A percentile compares a stretch with the other conserved stretches of the same genome.
phyloP scores from a whole-genome alignment of 306 rosid species.

The Casuarina cunninghamiana region DNA sequence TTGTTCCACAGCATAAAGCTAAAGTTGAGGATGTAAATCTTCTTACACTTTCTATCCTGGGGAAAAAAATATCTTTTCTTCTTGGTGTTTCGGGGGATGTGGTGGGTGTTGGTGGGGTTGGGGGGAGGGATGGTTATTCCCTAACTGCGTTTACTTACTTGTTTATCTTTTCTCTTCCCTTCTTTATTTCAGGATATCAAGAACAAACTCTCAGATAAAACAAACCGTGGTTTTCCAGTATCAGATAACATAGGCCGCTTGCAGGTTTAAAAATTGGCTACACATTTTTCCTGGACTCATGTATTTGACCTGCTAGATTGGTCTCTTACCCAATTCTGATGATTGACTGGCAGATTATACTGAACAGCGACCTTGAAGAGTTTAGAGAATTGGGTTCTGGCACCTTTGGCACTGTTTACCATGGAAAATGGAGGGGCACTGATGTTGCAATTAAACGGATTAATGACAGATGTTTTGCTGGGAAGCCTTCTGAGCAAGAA shows the following conservation, averaged over 20 bases:
- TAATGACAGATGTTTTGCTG: constrained; percentile 87
- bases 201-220: constrained; percentile 48
- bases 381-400: constrained; percentile 80
- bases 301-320: constrained; percentile 20
- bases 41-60: constrained; percentile 1
- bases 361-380: constrained; percentile 85
- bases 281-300: constrained; percentile 15
- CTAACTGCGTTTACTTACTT: not conserved
- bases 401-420: constrained; percentile 90
- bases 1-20: constrained; percentile 31
- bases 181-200: constrained; percentile 50
- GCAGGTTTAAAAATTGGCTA: constrained; percentile 60
- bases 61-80: not conserved
- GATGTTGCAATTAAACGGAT: constrained; percentile 94
- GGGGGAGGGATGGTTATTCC: not conserved
- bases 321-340: constrained; percentile 8
- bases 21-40: constrained; percentile 44
- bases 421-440: constrained; percentile 96
- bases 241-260: constrained; percentile 62
- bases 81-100: too few species aligned
- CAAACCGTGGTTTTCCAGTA: constrained; percentile 61
- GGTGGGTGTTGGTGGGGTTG: too few species aligned
- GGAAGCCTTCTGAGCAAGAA: constrained; percentile 90
- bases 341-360: constrained; percentile 57
- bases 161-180: constrained; percentile 2